A percentile compares a stretch with the other conserved stretches of the same genome.
phyloP scores from a whole-genome alignment of 176 grass and related monocot species.

The Leersia perrieri region DNA sequence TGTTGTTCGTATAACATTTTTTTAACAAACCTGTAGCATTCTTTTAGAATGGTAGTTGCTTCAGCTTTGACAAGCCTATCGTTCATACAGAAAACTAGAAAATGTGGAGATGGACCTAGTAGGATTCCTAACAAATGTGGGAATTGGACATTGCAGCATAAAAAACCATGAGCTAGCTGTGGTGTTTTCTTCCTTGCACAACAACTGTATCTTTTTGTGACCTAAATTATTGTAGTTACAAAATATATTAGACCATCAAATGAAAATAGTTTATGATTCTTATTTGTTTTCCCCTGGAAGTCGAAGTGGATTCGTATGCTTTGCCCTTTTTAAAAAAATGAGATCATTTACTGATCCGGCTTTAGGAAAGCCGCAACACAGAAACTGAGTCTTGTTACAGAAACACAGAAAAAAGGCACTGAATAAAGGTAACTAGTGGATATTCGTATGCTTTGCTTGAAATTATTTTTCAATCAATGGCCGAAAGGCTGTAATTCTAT shows the following conservation, averaged over 20 bases:
- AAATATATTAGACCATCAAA: not conserved
- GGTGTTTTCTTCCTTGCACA: not conserved
- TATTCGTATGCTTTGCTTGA: not conserved
- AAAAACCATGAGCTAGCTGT: not conserved
- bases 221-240: not conserved
- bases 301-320: not conserved
- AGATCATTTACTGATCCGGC: too few relatives aligned
- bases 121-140: slow-evolving; percentile 8
- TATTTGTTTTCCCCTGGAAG: not conserved
- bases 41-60: not conserved
- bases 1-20: not conserved
- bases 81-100: not conserved
- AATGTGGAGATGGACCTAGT: not conserved
- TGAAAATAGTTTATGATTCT: not conserved
- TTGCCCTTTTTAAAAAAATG: too few relatives aligned
- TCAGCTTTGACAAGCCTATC: not conserved
- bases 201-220: not conserved
- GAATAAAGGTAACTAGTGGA: too few relatives aligned
- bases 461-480: not conserved
- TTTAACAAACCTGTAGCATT: not conserved
- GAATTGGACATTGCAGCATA: not conserved
- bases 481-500: too few relatives aligned
- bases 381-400: too few relatives aligned
- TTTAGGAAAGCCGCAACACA: too few relatives aligned
- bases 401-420: too few relatives aligned